Base-by-base conservation (phyloP, 177 flowering plant genomes). In the Vitis hybrid region DNA sequence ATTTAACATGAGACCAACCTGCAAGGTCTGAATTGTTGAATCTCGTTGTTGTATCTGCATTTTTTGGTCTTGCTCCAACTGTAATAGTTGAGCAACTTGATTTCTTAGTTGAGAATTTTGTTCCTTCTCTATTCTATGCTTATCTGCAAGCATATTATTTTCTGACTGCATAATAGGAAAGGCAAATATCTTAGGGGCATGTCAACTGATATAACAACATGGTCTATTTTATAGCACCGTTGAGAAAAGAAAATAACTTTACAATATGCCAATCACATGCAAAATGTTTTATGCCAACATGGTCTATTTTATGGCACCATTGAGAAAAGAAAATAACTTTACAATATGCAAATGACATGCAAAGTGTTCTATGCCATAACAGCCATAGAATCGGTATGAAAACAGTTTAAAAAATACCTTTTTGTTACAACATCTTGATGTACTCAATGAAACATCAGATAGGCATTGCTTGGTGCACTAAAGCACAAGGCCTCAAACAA, bases 81-180 rank as follows among this genome's bases (percentile, higher is more conserved):
- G 91, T 65, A 93, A 76, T 31, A 93, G 81, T 74, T 89, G 88
- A 74, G 99, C 88, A 71, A 93, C 85, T 81, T 93, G 98, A 82
- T 85, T 92, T 70, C 89, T 86, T 13, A 96, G 87, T 75, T 93
- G 94, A 68, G 86, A 75, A 84, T 90, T 96, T 75, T 92, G 97
- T 71, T 96, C 99, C 77, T 88, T 93, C 81, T 96, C 98, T 61
- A 85, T 74, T 78, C 86, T 86, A 72, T 78, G 79, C 75, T 96
- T 96, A 39, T 96, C 97, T 12, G 83, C 76, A 65, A 93, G 84
- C 83, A 89, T 77, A 62, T 80, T 67, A 77, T 88, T 90, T 77
- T 93, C 98, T 13, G 93, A 77, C 97, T 93, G 94, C 85, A 85
- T 48, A 65, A 74, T 3, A 55, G 48, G 11, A 59, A 20, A 62